Conservation (phyloP, 2,329 filamentous ascomycete genomes). For the Ramularia endophylla region DNA sequence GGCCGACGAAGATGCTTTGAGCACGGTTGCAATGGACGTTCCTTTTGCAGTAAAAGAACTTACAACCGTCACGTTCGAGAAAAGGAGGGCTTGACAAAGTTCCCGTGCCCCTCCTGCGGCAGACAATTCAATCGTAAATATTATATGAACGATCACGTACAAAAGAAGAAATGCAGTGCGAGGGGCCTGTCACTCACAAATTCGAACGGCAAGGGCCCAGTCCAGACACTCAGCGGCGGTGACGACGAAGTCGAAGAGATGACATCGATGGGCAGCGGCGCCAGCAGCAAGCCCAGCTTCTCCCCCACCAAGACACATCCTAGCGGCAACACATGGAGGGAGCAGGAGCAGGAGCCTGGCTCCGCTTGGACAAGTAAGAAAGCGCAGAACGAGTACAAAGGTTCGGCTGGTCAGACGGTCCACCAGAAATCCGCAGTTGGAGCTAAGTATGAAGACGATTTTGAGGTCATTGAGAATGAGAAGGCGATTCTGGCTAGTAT, state of each 20-base stretch:
- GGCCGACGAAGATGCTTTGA: constrained; percentile 4
- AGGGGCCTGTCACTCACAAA: constrained; percentile 25
- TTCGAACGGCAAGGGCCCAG: constrained; percentile 34
- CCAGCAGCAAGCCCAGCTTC: constrained; percentile 1
- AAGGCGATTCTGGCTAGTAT: constrained; percentile 18
- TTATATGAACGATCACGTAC: constrained; percentile 1
- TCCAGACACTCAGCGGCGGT: constrained; percentile 30
- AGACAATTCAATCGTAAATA: constrained; percentile 6
- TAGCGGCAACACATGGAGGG: constrained; percentile 31
- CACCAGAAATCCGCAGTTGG: constrained; percentile 41
- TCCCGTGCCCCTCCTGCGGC: constrained; percentile 2
- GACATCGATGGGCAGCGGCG: constrained; percentile 18
- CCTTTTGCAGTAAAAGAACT: constrained; percentile 3
- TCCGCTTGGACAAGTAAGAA: constrained; percentile 52
- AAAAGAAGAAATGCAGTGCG: constrained; percentile 6
- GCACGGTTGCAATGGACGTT: constrained; percentile 5
- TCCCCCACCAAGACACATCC: constrained; percentile 15
- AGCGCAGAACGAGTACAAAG: constrained; percentile 49
- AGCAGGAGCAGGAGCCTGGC: constrained; percentile 41
- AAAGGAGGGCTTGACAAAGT: not conserved
- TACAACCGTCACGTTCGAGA: constrained; percentile 7
- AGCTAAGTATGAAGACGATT: constrained; percentile 31
- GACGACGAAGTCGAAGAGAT: constrained; percentile 24
- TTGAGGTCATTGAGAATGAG: constrained; percentile 31
- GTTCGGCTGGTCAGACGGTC: constrained; percentile 45